These are phyloP conservation scores for Phellopilus nigrolimitatus DNA, from an alignment of 1,284 basidiomycete species.

Conservation along the genomic window DNA sequence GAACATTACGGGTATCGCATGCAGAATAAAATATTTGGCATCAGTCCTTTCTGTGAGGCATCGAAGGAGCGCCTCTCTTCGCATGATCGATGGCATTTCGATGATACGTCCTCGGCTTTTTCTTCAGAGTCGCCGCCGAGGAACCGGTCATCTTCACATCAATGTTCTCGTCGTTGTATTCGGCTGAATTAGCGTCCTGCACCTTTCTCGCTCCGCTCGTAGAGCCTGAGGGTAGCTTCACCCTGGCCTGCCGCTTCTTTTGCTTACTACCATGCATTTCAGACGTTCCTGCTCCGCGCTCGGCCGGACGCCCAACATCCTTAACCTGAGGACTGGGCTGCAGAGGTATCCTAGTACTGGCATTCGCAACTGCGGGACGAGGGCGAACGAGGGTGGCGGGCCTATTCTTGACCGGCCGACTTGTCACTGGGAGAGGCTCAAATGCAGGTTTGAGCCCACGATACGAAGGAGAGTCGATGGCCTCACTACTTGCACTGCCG, in stretches of 20 bases:
- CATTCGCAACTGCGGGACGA: neutral
- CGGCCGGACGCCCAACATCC: neutral
- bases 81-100: neutral
- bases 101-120: neutral
- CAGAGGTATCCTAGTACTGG: neutral
- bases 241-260: constrained; percentile 3
- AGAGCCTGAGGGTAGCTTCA: constrained; percentile 5
- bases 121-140: neutral
- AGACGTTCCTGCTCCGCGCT: neutral
- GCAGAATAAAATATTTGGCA: neutral
- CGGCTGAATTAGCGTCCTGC: too few species aligned
- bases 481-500: constrained; percentile 26
- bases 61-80: neutral
- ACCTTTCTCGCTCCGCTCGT: neutral
- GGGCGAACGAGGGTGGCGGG: neutral
- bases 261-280: neutral
- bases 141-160: neutral
- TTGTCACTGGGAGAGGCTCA: neutral
- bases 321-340: neutral
- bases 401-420: neutral
- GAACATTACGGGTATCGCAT: neutral
- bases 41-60: neutral
- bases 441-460: neutral
- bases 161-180: constrained; percentile 5
- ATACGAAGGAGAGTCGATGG: constrained; percentile 22